Percentiles rank a stretch among this genome's conserved stretches.
phyloP scores from a whole-genome alignment of 1,284 basidiomycete genomes.

The Microbotryum saponariae region DNA sequence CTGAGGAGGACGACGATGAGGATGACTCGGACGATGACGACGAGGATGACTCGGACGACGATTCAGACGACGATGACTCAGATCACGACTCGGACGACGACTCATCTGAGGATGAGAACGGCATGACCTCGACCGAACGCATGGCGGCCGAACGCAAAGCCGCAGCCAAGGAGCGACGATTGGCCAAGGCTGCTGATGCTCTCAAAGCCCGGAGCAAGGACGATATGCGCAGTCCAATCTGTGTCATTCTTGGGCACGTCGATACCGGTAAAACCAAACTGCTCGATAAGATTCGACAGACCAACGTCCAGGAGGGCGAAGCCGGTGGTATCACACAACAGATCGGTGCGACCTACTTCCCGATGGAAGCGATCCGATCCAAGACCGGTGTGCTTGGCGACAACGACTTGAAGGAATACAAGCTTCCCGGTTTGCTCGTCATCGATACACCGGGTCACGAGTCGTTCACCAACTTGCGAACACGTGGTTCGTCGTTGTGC shows the following conservation, averaged over 20 bases:
- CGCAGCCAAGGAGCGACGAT: constrained; percentile 70
- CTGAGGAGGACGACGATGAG: constrained; percentile 42
- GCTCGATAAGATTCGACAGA: constrained; percentile 99
- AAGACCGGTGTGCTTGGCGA: constrained; percentile 90
- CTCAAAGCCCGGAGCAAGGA: constrained; percentile 81
- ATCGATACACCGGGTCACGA: constrained; percentile 99
- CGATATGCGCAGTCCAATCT: constrained; percentile 90
- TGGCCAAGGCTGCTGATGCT: constrained; percentile 76
- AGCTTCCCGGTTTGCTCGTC: constrained; percentile 90
- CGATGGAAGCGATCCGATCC: constrained; percentile 84
- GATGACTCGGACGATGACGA: constrained; percentile 47
- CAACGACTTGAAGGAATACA: constrained; percentile 79
- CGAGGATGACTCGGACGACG: constrained; percentile 49
- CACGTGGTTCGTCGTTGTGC: constrained; percentile 92
- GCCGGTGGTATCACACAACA: constrained; percentile 99
- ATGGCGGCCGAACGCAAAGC: constrained; percentile 70
- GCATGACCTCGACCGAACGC: constrained; percentile 43
- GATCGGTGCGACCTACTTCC: constrained; percentile 99
- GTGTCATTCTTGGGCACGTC: constrained; percentile 98
- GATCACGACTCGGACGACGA: constrained; percentile 48
- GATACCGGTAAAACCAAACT: constrained; percentile 99
- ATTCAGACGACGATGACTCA: constrained; percentile 50
- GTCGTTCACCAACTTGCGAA: constrained; percentile 95
- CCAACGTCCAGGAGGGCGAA: constrained; percentile 98
- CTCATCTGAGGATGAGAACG: constrained; percentile 38